Evolutionary conservation across 1,284 basidiomycete species (phyloP), one percentile per base, ranked within the genome.

Genomic region (Farysia itapuensis): DNA sequence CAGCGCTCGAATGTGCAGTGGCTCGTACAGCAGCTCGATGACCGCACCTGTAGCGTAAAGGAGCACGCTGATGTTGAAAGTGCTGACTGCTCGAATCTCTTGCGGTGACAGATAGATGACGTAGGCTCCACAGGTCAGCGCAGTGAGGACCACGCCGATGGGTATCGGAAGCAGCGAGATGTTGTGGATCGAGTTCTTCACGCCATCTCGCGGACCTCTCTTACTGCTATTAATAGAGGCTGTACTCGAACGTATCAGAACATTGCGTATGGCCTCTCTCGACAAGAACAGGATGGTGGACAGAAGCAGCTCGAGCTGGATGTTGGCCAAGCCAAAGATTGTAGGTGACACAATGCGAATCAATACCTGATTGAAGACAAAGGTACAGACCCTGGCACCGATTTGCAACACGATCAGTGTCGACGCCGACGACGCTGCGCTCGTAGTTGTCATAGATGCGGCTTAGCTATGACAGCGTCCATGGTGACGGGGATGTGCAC

Each of bases 241-340:
- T 5, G 30, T n/a, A n/a, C 35, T 12, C 16, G 15, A 22, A 11
- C 67, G 67, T 20, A 65, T 48, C 18, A 67, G 48, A 11, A 58
- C 52, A 5, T 57, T 60, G 1, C 67, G 53, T 1, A 97, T 83
- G 4, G 92, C 93, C 77, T 98, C 95, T 9, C 94, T 82, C 22
- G 88, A 87, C 6, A 97, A 81, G 74, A 97, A 95, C 28, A 98
- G 82, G 65, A 95, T 88, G 12, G 90, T 91, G 54, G 87, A 89
- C 26, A 90, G 83, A 21, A 98, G 77, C 24, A 88, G 82, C 69
- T 92, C 90, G 75, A 92, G 88, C 68, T 90, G 89, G 44, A 92
- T 86, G 4, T 87, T 84, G 9, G 88, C 88, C 0, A 87, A 88
- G 5, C 89, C 90, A 68, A 92, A 95, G 13, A 88, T 87, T 39